Base-by-base conservation (phyloP, 2,329 filamentous ascomycete species). In the Claviceps pazoutovae region DNA sequence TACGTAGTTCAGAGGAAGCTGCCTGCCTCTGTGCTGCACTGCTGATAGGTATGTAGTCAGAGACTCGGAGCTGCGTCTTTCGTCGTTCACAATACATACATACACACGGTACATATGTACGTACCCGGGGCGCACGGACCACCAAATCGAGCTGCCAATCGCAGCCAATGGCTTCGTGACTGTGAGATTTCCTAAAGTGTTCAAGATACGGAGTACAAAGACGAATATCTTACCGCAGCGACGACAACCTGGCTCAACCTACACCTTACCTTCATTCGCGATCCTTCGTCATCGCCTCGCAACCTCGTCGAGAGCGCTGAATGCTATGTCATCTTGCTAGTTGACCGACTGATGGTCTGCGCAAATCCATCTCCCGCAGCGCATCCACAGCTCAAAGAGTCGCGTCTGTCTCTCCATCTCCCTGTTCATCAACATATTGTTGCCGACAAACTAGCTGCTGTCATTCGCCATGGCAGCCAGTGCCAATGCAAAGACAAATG, bases 401-500 rank as follows among this genome's bases (percentile, higher is more conserved):
- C 64, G 63, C 64, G 63, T 64, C 55, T 34, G 47, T 54, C 50
- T 50, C 50, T 46, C 38, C 23, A 37, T 23, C 26, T n/a, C n/a
- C 16, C 39, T 37, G 16, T 2, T 52, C 51, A 45, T 46, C 51
- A 8, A 17, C 37, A 17, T 26, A n/a, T 37, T 34, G 7, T 41
- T 30, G 19, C 21, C 50, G 13, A 47, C 21, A 46, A 34, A 34
- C 26, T 44, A 21, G 41, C 23, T 50, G 17, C 43, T 49, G 9
- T 30, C 37, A 51, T 68, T 62, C 59, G 58, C 47, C 48, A 76
- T 76, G 74, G 64, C 71, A 38, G 57, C 66, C 39, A 55, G 63
- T 17, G 66, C 68, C 49, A 75, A 75, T 56, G 71, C 71, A 56
- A 61, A 68, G 56, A 57, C 66, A 52, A 74, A 74, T 53, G 73